Base-by-base conservation (phyloP, 2,329 filamentous ascomycete genomes). In the Exophiala lecanii-corni region DNA sequence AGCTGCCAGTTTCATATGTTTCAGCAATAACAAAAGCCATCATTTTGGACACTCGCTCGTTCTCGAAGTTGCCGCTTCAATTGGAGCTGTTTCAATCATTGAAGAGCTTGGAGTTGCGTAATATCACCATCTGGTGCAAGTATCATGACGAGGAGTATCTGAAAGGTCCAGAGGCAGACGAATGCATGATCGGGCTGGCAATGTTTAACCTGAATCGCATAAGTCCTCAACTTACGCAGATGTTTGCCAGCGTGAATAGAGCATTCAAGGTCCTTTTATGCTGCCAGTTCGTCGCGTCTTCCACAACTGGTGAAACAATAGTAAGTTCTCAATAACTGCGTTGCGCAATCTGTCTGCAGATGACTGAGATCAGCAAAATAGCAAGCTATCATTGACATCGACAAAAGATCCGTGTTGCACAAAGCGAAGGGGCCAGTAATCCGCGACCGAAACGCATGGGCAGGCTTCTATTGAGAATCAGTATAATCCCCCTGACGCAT, bases 381-480 rank as follows among this genome's bases (percentile, higher is more conserved):
- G 48, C 43, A 47, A 23, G 48, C 48, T 23, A 32, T 45, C n/a
- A 37, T 51, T 16, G 41, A 48, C 17, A 15, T 51, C 18, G 38
- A 48, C 31, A 13, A 31, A 13, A 32, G 33, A 21, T 26, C 20
- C 5, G 35, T 51, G 7, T 13, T 51, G 9, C 36, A 39, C 21
- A 47, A 45, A 34, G 26, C 39, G 2, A 36, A 20, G 6, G 48
- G 44, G 4, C 34, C 48, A 9, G 26, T 32, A 10, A 48, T 48
- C 37, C 36, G 37, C 16, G 39, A 45, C 38, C 32, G 38, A 20
- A 41, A 51, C 37, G 30, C 44, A n/a, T 51, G 48, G 48, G 42
- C 48, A 32, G 48, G 45, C 21, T 51, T 45, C 30, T 51, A 48
- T 18, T 51, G 33, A 41, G n/a, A n/a, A n/a, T n/a, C n/a, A n/a